phyloP scores from a whole-genome alignment of 1,139 yeast genomes.

The Nakaseomyces nivariensis region DNA sequence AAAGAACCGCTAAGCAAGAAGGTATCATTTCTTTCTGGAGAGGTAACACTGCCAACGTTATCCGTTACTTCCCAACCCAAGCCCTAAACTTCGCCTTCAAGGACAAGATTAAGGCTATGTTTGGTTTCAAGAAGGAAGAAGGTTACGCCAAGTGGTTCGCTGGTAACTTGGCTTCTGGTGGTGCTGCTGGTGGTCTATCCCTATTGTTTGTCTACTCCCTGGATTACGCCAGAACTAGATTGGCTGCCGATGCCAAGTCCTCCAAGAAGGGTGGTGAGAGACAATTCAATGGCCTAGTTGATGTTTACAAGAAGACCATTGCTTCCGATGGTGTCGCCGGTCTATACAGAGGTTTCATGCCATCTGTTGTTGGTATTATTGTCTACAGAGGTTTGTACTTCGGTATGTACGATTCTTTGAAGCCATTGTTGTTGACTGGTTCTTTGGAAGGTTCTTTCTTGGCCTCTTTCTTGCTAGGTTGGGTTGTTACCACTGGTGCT shows the following conservation, averaged over 20 bases:
- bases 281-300: conserved; percentile 68
- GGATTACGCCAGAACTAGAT: conserved; percentile 78
- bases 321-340: conserved; percentile 72
- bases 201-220: conserved; percentile 67
- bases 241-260: conserved; percentile 73
- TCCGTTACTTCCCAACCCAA: conserved; percentile 78
- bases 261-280: conserved; percentile 54
- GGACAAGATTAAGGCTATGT: conserved; percentile 70
- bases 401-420: conserved; percentile 69
- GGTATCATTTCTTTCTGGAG: conserved; percentile 68
- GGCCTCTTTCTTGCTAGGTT: conserved; percentile 68
- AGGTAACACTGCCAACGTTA: conserved; percentile 76
- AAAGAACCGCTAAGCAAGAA: conserved; percentile 60
- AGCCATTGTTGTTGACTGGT: conserved; percentile 66
- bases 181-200: conserved; percentile 73
- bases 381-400: conserved; percentile 81
- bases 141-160: conserved; percentile 63
- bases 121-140: conserved; percentile 58
- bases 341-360: conserved; percentile 79
- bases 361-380: conserved; percentile 69
- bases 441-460: conserved; percentile 60
- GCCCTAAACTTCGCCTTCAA: conserved; percentile 78
- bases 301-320: conserved; percentile 69
- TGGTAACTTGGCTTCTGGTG: conserved; percentile 79
- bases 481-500: conserved; percentile 73